Base-by-base conservation (phyloP, 768 basidiomycete genomes). In the Tricholoma saponaceum region DNA sequence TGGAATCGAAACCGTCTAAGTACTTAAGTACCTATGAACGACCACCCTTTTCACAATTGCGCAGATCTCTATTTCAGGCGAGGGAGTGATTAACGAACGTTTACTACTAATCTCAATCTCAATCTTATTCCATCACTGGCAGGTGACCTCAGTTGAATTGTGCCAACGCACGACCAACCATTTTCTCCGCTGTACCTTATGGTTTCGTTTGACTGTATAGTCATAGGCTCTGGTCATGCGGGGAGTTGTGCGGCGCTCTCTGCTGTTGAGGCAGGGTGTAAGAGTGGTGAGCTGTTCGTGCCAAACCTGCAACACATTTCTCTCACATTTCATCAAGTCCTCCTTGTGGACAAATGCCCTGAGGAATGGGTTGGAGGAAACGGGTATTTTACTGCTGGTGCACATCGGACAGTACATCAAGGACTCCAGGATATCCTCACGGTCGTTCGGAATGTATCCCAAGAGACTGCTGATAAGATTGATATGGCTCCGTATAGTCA, bases 371-470 rank as follows among this genome's bases (percentile, higher is more conserved):
- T 69, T 3, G 87, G 87, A 4, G 87, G 86, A 16, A 89, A 90
- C 62, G 83, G 85, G 16, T 86, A 82, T 69, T 89, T 88, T 71
- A 87, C 86, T 28, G 85, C 86, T 9, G 86, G 86, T 20, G 84
- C 86, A 6, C 77, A 83, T 64, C 83, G 87, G 54, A 86, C 83
- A 10, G 82, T 80, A 3, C 87, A 89, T 62, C 71, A 58, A 14
- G 87, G 86, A 1, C 73, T 88, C n/a, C 60, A 69, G 3, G 85
- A 87, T 67, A 75, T 88, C 33, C 75, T 86, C 22, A 71, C 80
- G 3, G 68, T 87, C 58, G 79, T 87, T 20, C 69, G 64, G 51
- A 82, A 81, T 58, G 79, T 78, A 41, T 65, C 76, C 22, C 75
- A 77, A 35, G 70, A 76, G 49, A 77, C 70, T 0, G 61, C 64